Evolutionary conservation across 371 early-diverging fungal species (phyloP).

Genomic region (Saksenaea vasiformis): DNA sequence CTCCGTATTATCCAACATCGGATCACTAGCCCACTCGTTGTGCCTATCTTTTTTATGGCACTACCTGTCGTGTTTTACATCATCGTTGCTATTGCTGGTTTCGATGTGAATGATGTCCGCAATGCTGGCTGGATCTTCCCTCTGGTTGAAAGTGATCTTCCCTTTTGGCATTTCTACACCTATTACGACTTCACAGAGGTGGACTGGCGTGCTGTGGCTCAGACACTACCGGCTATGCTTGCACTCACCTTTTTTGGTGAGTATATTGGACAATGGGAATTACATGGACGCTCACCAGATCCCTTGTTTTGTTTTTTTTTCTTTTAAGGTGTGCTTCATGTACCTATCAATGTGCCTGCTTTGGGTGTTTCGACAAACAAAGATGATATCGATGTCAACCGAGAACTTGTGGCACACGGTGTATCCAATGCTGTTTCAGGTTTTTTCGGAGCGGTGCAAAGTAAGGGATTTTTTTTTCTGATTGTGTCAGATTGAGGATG

Average conservation of each 20-base stretch:
- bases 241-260: constrained; percentile 92
- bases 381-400: constrained; percentile 84
- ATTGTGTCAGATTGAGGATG: neutral
- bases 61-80: constrained; percentile 83
- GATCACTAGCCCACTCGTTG: constrained; percentile 68
- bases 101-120: constrained; percentile 70
- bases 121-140: constrained; percentile 86
- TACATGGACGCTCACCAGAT: neutral
- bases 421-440: constrained; percentile 87
- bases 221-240: constrained; percentile 87
- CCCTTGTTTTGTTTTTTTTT: neutral
- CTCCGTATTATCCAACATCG: constrained; percentile 56
- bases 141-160: constrained; percentile 67
- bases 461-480: constrained; percentile 33
- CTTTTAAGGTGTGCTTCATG: constrained; percentile 78
- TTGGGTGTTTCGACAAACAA: constrained; percentile 87
- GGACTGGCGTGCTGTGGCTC: constrained; percentile 77
- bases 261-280: neutral
- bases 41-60: constrained; percentile 83
- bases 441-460: constrained; percentile 78
- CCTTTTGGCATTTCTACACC: constrained; percentile 88
- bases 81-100: constrained; percentile 57
- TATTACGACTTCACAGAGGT: constrained; percentile 73
- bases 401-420: constrained; percentile 96
- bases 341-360: constrained; percentile 93